Base-by-base conservation (phyloP, 2,329 filamentous ascomycete genomes). In the Talaromyces islandicus region DNA sequence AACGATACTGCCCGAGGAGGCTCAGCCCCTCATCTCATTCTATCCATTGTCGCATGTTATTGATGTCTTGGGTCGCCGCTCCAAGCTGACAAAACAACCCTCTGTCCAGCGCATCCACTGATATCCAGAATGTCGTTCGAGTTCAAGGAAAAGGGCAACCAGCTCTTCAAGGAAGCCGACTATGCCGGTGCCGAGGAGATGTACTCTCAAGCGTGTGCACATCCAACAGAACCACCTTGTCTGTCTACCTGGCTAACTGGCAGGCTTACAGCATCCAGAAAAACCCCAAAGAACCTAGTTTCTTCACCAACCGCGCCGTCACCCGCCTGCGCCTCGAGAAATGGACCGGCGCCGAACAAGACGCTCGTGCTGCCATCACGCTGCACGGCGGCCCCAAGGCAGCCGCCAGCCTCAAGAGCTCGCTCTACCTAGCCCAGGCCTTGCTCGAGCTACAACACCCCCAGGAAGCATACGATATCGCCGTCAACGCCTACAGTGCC, bases 281-380 rank as follows among this genome's bases (percentile, higher is more conserved):
- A 70, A 90, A 96, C 74, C 83, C 89, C 4, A 83, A 80, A 59
- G 94, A 96, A 71, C 85, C 89, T 1, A 81, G 88, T 30, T 83
- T 96, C 56, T 97, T 92, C 77, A 93, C 91, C 43, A 97, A 97
- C 77, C 90, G 92, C 58, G 90, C 92, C 56, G 89, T 96, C 77
- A 87, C 89, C 3, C 85, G 92, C 46, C 80, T 94, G 61, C 90
- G 89, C 75, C 83, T 96, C 24, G 77, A 82, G 62, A 80, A 85
- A 67, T 95, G 88, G 85, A 83, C 90, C 30, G 86, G 82, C 10
- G 91, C 88, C 54, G 87, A 94, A 64, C 79, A 85, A 62, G 92
- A 97, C 75, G 93, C 92, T 70, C 76, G 88, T 57, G 80, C 85
- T 56, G 91, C 89, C 64, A 87, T 97, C 55, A 81, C 85, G 61